These are phyloP conservation scores for Geosiphon pyriformis DNA, from an alignment of 192 early-diverging fungal species.

Conservation along the genomic window DNA sequence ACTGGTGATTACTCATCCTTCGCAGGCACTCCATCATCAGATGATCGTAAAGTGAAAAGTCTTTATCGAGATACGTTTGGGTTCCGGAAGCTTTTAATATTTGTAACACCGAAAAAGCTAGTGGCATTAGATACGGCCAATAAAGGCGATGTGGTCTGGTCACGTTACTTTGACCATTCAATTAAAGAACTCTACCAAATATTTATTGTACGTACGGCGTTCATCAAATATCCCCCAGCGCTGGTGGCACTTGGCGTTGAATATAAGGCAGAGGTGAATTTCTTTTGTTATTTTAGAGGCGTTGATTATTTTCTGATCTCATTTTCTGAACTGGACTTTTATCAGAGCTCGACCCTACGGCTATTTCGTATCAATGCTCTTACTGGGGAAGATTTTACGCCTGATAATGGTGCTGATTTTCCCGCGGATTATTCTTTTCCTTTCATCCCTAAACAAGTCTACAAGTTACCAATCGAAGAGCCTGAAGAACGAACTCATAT, in stretches of 20 bases:
- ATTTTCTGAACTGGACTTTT: no score
- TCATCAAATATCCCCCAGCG: constrained; percentile 69
- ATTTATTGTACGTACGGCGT: constrained; percentile 47
- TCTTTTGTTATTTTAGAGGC: no score
- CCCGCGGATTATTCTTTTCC: constrained; percentile 36
- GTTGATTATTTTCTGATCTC: no score
- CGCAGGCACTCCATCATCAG: no score
- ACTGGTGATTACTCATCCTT: neutral
- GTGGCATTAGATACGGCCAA: constrained; percentile 75
- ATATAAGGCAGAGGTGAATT: constrained; percentile 22
- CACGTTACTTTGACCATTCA: constrained; percentile 40
- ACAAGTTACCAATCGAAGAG: constrained; percentile 62
- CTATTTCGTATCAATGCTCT: constrained; percentile 60
- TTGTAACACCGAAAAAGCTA: constrained; percentile 69
- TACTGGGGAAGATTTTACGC: constrained; percentile 52
- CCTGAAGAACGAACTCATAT: constrained; percentile 54
- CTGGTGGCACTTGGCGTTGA: constrained; percentile 54
- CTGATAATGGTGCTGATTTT: constrained; percentile 25
- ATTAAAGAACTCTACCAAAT: constrained; percentile 43
- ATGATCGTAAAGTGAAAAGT: constrained; percentile 1
- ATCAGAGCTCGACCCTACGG: constrained; percentile 28
- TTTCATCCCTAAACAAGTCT: constrained; percentile 35
- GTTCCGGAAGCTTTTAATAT: constrained; percentile 83
- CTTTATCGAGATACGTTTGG: constrained; percentile 68
- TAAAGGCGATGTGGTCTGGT: constrained; percentile 77